Percentiles rank a stretch among this genome's conserved stretches.
These are phyloP conservation scores for Fragaria ananassa DNA, from an alignment of 306 rosid species.

Conservation along the genomic window DNA sequence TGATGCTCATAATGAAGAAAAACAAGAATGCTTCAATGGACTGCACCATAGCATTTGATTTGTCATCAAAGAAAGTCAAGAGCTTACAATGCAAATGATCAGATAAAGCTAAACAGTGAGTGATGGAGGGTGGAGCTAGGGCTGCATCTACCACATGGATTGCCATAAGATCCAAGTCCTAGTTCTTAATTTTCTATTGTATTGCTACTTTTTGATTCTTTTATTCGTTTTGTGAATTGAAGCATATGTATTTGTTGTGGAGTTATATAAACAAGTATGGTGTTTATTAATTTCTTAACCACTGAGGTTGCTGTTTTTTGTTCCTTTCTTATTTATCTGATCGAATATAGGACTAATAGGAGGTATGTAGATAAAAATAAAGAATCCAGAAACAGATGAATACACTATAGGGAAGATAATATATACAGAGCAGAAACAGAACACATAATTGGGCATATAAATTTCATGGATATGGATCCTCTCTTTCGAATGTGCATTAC, in stretches of 20 bases:
- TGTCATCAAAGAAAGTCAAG: not conserved
- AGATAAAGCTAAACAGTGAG: not conserved
- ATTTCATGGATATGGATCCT: not conserved
- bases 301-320: not conserved
- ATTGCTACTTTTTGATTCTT: not conserved
- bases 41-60: conserved; percentile 6
- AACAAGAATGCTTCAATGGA: conserved; percentile 8
- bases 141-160: not conserved
- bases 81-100: conserved; percentile 13
- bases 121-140: not conserved
- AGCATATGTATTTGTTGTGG: not conserved
- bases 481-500: not conserved
- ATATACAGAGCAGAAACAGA: not conserved
- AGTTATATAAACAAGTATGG: not conserved
- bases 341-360: not conserved
- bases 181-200: not conserved
- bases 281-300: not conserved
- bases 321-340: not conserved
- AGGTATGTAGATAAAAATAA: not conserved
- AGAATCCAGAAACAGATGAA: not conserved
- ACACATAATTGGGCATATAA: not conserved
- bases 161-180: not conserved
- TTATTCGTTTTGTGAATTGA: not conserved
- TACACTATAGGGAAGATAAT: not conserved
- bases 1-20: conserved; percentile 25